Percentiles rank a stretch among this genome's conserved stretches.
Evolutionary conservation across 2,329 filamentous ascomycete species (phyloP).

Genomic region (Curvularia lunata): DNA sequence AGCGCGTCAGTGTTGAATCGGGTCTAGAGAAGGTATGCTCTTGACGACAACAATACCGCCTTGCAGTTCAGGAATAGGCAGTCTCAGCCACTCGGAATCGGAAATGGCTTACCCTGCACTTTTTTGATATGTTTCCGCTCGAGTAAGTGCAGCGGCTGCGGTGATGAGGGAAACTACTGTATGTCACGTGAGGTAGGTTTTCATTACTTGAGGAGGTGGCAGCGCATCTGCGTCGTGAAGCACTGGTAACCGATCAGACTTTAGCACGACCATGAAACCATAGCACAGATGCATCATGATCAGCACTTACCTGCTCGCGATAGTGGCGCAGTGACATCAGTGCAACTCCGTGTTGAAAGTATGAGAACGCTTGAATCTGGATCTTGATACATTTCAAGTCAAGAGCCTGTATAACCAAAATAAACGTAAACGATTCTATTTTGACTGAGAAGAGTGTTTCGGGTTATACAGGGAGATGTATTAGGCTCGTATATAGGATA

Average conservation of each 20-base stretch:
- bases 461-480: background rate
- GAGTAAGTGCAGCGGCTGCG: conserved; percentile 5
- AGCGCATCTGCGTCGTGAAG: background rate
- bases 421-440: too few species aligned
- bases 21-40: conserved; percentile 22
- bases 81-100: background rate
- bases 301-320: too few species aligned
- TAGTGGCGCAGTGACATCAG: background rate
- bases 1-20: conserved; percentile 2
- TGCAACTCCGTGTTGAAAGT: background rate
- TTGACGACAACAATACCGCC: conserved; percentile 22
- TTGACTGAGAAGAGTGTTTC: background rate
- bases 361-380: background rate
- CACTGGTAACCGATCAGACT: background rate
- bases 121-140: background rate
- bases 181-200: background rate
- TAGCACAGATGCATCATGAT: background rate
- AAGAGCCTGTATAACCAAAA: too few species aligned
- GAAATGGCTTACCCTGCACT: background rate
- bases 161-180: background rate
- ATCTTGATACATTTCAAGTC: background rate
- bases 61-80: conserved; percentile 1
- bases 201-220: background rate
- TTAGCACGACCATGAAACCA: too few species aligned
- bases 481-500: background rate